These are phyloP conservation scores for Nadsonia fulvescens DNA, from an alignment of 805 yeast species.

Conservation along the genomic window DNA sequence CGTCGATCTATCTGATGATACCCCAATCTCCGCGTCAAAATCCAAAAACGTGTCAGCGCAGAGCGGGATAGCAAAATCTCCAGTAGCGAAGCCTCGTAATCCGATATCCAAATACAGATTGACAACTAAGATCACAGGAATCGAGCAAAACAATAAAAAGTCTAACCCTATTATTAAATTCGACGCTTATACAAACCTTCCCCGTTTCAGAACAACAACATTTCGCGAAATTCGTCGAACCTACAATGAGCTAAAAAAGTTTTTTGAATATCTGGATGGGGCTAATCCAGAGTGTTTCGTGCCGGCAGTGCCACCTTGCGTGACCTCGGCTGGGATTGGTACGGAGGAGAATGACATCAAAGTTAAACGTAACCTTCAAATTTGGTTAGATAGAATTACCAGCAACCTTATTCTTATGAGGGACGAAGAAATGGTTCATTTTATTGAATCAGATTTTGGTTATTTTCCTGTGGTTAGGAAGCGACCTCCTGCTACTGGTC, in stretches of 20 bases:
- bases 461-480: conserved; percentile 44
- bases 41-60: too few species aligned
- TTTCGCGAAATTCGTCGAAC: conserved; percentile 70
- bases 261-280: conserved; percentile 59
- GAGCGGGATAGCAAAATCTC: too few species aligned
- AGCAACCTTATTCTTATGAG: conserved; percentile 62
- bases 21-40: too few species aligned
- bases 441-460: conserved; percentile 61
- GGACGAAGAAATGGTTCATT: conserved; percentile 76
- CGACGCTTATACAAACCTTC: conserved; percentile 50
- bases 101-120: conserved; percentile 30
- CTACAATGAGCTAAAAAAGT: conserved; percentile 53
- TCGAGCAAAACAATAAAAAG: conserved; percentile 57
- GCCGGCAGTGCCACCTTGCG: conserved; percentile 66
- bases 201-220: conserved; percentile 50
- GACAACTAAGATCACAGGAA: conserved; percentile 37
- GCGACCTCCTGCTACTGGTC: conserved; percentile 61
- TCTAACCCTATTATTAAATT: conserved; percentile 71
- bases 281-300: conserved; percentile 86
- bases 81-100: too few species aligned
- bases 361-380: conserved; percentile 44
- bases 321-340: conserved; percentile 65
- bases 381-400: conserved; percentile 68
- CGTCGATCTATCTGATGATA: too few species aligned
- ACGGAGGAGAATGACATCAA: conserved; percentile 30